These are phyloP conservation scores for Capsicum pubescens DNA, from an alignment of 257 asterid genomes.

Conservation along the genomic window DNA sequence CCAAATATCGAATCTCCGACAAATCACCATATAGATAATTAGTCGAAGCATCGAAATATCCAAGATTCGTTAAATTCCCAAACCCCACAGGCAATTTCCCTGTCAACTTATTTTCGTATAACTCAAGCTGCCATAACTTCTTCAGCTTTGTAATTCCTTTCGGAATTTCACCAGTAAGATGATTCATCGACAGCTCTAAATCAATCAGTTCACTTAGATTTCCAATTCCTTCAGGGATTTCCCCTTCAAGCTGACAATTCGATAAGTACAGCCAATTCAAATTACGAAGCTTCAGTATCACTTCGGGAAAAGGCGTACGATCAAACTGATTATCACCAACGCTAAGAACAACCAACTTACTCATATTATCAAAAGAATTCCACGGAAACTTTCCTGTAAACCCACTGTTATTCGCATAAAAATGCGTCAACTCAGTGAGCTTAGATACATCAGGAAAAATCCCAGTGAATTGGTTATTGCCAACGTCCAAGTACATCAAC, in stretches of 20 bases:
- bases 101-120: slow-evolving; percentile 52
- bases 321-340: slow-evolving; percentile 75
- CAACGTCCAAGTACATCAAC: slow-evolving; percentile 66
- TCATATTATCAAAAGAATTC: slow-evolving; percentile 58
- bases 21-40: slow-evolving; percentile 66
- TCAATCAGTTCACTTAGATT: slow-evolving; percentile 56
- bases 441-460: slow-evolving; percentile 57
- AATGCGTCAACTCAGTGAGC: slow-evolving; percentile 43
- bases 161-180: slow-evolving; percentile 68
- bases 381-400: slow-evolving; percentile 76
- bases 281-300: slow-evolving; percentile 44
- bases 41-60: slow-evolving; percentile 70
- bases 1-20: slow-evolving; percentile 59
- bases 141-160: slow-evolving; percentile 60
- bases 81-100: slow-evolving; percentile 79
- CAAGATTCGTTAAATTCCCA: slow-evolving; percentile 64
- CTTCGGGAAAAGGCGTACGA: slow-evolving; percentile 52
- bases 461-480: slow-evolving; percentile 68
- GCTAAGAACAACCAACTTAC: slow-evolving; percentile 55
- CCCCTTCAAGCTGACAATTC: slow-evolving; percentile 68
- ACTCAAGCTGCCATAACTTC: slow-evolving; percentile 76
- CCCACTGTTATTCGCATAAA: slow-evolving; percentile 69
- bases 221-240: slow-evolving; percentile 76
- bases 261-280: slow-evolving; percentile 69
- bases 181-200: slow-evolving; percentile 64